Evolutionary conservation across 148 eudicot genomes (phyloP), one percentile per base, ranked within the genome.

Genomic region (Beta vulgaris): DNA sequence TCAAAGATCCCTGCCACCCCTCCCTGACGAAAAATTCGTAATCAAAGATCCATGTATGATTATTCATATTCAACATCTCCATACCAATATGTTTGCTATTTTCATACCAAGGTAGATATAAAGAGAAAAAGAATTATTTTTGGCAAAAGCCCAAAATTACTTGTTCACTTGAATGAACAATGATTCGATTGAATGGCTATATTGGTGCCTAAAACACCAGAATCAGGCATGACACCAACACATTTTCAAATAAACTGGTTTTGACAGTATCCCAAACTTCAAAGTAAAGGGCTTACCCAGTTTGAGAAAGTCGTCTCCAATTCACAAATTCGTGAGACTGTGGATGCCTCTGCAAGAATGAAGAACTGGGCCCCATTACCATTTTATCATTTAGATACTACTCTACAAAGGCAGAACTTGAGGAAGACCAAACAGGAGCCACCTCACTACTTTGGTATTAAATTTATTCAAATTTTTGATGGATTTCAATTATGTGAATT

Each of bases 371-470:
- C 55, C 86, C 89, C 0, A 81, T 78, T 18, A 84, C 85, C 69
- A 81, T 86, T 34, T 95, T 93, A 68, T 92, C 98, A 69, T 85
- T 85, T 19, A 85, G 81, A 75, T 72, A 91, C 62, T 82, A 91
- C 73, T 91, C 97, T 0, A 93, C 77, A 65, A 80, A 93, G 68
- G 86, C 77, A 10, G 97, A 77, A 68, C 72, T 75, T 14, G 96
- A 78, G 28, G 96, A 98, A 73, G 98, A 92, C 99, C 99, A 95
- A 60, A 89, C 97, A 1, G 98, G 98, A 67, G 91, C 99, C 19
- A 96, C 86, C 43, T 96, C 97, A 34, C 97, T 91, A 71, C 93
- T 94, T 69, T 91, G 74, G 55, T n/a, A n/a, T n/a, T n/a, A n/a
- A n/a, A n/a, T n/a, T n/a, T n/a, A n/a, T n/a, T n/a, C n/a, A n/a